Percentiles rank a stretch among this genome's conserved stretches.
Evolutionary conservation across 2,329 filamentous ascomycete species (phyloP).

Genomic region (Corniculantispora saksenae): DNA sequence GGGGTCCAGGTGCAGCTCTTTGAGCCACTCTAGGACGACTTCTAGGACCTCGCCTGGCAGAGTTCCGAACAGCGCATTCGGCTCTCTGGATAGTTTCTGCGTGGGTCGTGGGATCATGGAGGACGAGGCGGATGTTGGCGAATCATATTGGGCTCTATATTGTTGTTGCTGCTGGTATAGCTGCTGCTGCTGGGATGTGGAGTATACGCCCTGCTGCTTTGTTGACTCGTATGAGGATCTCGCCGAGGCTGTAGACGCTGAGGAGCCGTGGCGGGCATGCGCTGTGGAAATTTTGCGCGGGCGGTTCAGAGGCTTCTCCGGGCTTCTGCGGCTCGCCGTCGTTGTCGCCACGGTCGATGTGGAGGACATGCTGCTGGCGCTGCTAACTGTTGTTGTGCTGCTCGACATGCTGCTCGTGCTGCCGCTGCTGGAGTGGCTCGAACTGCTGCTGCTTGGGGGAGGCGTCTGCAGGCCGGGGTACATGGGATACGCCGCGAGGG

Average conservation of each 20-base stretch:
- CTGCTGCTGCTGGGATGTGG: conserved; percentile 11
- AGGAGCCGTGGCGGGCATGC: conserved; percentile 23
- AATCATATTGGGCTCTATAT: conserved; percentile 9
- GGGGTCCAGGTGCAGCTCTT: conserved; percentile 49
- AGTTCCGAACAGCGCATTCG: conserved; percentile 55
- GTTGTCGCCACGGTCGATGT: conserved; percentile 1
- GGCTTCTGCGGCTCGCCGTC: conserved; percentile 23
- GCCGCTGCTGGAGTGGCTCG: not conserved
- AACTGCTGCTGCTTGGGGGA: not conserved
- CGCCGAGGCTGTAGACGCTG: not conserved
- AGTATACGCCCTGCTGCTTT: not conserved
- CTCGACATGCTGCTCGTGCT: conserved; percentile 17
- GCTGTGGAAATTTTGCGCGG: conserved; percentile 38
- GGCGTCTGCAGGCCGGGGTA: conserved; percentile 35
- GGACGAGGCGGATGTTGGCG: not conserved
- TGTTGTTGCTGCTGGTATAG: conserved; percentile 21
- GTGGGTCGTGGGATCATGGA: conserved; percentile 20
- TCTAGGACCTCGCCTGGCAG: conserved; percentile 61
- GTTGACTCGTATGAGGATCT: not conserved
- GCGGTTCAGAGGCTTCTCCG: conserved; percentile 33
- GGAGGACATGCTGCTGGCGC: conserved; percentile 20
- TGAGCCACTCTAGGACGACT: conserved; percentile 56
- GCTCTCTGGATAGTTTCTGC: conserved; percentile 33
- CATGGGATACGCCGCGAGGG: conserved; percentile 27
- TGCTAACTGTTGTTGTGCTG: conserved; percentile 15